Evolutionary conservation across 768 basidiomycete species (phyloP), one percentile per base, ranked within the genome.

Genomic region (Leccinum barrowsii): DNA sequence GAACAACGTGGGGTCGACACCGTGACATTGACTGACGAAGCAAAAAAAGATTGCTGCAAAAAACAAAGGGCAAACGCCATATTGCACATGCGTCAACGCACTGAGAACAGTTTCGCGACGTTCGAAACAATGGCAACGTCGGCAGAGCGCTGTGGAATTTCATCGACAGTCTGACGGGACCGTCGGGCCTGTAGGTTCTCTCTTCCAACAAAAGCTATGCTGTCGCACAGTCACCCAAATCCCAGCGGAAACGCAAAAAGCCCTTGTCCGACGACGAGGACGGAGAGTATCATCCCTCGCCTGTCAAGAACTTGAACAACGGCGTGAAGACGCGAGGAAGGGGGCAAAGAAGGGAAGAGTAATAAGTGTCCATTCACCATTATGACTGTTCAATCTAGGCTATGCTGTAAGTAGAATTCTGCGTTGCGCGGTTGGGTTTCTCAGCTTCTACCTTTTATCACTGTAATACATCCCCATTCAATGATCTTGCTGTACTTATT

Each of bases 51-150:
- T 22, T 22, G 22, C 22, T 22, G 22, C 22, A 22, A 22, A 22
- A 22, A 22, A 22, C 22, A 22, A 22, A 22, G 78, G 44, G 86
- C 86, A 2, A 70, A 71, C 6, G 82, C 83, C 15, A 78, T 92
- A 24, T 74, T 80, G 56, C 68, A 79, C 54, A 77, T 94, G 64
- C 84, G 90, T 46, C 64, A 66, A 37, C 69, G 76, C 19, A 78
- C 22, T 82, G 89, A 55, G 72, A 76, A 32, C 70, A 78, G 52
- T 85, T 82, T 70, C 75, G 72, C 26, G 90, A 92, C 68, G 75
- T 93, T 52, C 83, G 88, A 37, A 77, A 84, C 59, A 91, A 91
- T 64, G 73, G 67, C 2, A 66, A 67, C 2, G 81, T 89, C 10
- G 78, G 81, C 55, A 80, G 76, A 52, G 76, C 77, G 12, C 70